Conservation (phyloP, 2,329 filamentous ascomycete species). For the Trichophyton mentagrophytes region DNA sequence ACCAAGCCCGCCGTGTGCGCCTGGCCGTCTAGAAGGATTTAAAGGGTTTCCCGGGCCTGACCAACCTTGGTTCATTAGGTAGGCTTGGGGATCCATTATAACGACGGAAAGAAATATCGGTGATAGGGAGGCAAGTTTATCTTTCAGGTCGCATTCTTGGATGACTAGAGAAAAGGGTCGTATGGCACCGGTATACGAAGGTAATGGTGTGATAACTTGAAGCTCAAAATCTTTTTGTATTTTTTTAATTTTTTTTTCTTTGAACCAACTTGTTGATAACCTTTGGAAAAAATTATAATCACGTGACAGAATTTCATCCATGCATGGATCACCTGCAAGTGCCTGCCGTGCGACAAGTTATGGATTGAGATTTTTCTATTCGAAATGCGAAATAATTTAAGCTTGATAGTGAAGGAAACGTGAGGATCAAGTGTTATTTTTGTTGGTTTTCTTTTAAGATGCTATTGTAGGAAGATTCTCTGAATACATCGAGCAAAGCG, state of each 20-base stretch:
- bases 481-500: conserved; percentile 1
- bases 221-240: neutral
- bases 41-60: conserved; percentile 77
- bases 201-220: neutral
- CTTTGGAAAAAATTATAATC: too few relatives aligned
- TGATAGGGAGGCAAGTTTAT: neutral
- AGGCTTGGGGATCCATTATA: conserved; percentile 62
- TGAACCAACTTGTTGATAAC: too few relatives aligned
- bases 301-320: too few relatives aligned
- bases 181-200: neutral
- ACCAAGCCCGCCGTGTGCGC: conserved; percentile 52
- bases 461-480: neutral
- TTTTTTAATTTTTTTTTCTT: too few relatives aligned
- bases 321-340: too few relatives aligned
- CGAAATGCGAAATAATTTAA: neutral
- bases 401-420: neutral
- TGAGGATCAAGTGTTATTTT: neutral
- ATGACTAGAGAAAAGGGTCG: neutral
- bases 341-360: too few relatives aligned
- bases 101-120: neutral
- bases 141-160: neutral
- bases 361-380: too few relatives aligned
- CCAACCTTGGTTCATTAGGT: conserved; percentile 81
- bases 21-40: conserved; percentile 46
- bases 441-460: neutral